These are phyloP conservation scores for Tilletia walkeri DNA, from an alignment of 1,284 basidiomycete species.

Conservation along the genomic window DNA sequence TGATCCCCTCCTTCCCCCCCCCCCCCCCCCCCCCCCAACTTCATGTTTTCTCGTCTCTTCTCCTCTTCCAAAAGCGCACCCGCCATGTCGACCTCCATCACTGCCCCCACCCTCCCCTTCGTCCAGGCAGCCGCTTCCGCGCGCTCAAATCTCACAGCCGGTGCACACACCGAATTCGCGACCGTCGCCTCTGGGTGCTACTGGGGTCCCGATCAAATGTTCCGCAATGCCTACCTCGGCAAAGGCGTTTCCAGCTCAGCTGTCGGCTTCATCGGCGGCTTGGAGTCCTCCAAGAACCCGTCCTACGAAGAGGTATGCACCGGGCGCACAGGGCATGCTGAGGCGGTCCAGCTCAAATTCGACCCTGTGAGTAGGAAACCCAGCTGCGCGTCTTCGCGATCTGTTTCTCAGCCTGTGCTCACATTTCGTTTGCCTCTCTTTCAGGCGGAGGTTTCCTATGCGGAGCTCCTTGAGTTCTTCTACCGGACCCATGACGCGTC, in stretches of 20 bases:
- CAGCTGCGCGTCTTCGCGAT: neutral
- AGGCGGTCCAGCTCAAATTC: slow-evolving; percentile 81
- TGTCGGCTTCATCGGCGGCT: slow-evolving; percentile 52
- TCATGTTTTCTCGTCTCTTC: slow-evolving; percentile 14
- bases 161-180: slow-evolving; percentile 22
- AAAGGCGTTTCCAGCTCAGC: slow-evolving; percentile 47
- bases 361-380: slow-evolving; percentile 62
- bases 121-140: slow-evolving; percentile 11
- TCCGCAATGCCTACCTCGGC: slow-evolving; percentile 50
- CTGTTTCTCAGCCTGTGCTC: neutral
- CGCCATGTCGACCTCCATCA: slow-evolving; percentile 31
- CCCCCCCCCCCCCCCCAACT: no score
- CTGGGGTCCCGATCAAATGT: slow-evolving; percentile 54
- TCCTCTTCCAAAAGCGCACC: slow-evolving; percentile 17
- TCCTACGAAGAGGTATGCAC: slow-evolving; percentile 70
- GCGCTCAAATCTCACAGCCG: neutral
- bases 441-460: slow-evolving; percentile 68
- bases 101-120: slow-evolving; percentile 15
- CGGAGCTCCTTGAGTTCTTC: slow-evolving; percentile 68
- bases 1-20: no score
- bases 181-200: slow-evolving; percentile 51
- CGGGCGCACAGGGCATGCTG: slow-evolving; percentile 82
- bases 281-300: slow-evolving; percentile 48
- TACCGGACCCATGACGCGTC: slow-evolving; percentile 88
- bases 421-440: neutral